A percentile compares a stretch with the other conserved stretches of the same genome.
Conservation (phyloP, 352 stramenopile species). For the Globisporangium mamillatum region DNA sequence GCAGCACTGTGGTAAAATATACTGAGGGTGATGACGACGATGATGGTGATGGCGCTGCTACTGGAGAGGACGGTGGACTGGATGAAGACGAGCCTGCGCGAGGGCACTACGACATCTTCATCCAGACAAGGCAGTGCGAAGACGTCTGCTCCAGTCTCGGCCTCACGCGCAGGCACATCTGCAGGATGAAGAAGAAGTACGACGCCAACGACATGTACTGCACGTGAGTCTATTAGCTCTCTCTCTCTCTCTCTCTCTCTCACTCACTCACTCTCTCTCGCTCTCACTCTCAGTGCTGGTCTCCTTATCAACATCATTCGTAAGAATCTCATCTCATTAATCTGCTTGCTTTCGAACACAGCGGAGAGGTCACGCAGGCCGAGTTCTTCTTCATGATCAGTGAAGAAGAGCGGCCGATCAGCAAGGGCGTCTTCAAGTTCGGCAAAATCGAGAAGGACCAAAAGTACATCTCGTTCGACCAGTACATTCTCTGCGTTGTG, state of each 20-base stretch:
- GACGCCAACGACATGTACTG: slow-evolving; percentile 77
- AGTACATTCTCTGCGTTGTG: slow-evolving; percentile 57
- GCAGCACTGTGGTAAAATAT: neutral
- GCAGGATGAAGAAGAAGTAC: slow-evolving; percentile 69
- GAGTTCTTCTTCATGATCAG: slow-evolving; percentile 78
- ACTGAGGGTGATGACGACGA: neutral
- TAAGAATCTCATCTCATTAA: neutral
- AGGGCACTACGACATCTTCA: slow-evolving; percentile 47
- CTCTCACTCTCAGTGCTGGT: neutral
- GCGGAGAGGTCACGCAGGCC: slow-evolving; percentile 65
- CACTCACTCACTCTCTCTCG: too few relatives aligned
- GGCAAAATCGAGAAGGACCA: slow-evolving; percentile 31
- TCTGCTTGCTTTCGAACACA: slow-evolving; percentile 13
- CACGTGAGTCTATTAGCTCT: slow-evolving; percentile 34
- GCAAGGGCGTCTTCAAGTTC: slow-evolving; percentile 50
- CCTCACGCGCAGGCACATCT: slow-evolving; percentile 51
- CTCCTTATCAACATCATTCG: neutral
- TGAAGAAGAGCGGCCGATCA: slow-evolving; percentile 51
- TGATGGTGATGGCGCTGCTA: neutral
- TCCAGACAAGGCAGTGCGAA: slow-evolving; percentile 57
- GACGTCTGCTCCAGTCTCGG: slow-evolving; percentile 45
- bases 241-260: neutral
- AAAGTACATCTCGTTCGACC: slow-evolving; percentile 67
- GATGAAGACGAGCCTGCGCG: slow-evolving; percentile 26
- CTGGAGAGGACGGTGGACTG: neutral